Conservation (phyloP, 345 rosid genomes). For the Eucalyptus melliodora region DNA sequence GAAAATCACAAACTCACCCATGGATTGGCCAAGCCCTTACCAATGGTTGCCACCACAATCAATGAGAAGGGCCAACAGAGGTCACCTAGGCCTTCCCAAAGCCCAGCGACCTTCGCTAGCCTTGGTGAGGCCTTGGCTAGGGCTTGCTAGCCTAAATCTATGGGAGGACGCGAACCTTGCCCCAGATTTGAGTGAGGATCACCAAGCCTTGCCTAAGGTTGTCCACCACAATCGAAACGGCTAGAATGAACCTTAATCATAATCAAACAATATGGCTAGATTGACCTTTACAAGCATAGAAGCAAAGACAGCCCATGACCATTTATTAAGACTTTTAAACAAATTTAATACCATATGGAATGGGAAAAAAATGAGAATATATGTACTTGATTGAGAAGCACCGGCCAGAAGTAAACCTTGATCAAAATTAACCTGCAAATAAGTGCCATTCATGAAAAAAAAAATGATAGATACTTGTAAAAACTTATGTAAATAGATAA, state of each 20-base stretch:
- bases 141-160: neutral
- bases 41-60: neutral
- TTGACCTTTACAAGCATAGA: neutral
- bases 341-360: neutral
- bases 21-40: neutral
- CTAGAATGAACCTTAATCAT: neutral
- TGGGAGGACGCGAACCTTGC: neutral
- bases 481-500: neutral
- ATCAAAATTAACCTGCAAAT: neutral
- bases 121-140: neutral
- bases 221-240: neutral
- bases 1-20: neutral
- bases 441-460: neutral
- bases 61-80: rapidly evolving
- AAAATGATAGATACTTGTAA: neutral
- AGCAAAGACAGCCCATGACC: neutral
- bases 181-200: neutral
- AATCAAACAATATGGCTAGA: neutral
- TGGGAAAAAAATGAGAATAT: neutral
- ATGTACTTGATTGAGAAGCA: neutral
- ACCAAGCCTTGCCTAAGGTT: neutral
- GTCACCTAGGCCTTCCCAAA: neutral
- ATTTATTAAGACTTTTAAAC: neutral
- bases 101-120: rapidly evolving
- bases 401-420: neutral